Conservation (phyloP, 2,329 filamentous ascomycete species). For the Talaromyces albobiverticillius region DNA sequence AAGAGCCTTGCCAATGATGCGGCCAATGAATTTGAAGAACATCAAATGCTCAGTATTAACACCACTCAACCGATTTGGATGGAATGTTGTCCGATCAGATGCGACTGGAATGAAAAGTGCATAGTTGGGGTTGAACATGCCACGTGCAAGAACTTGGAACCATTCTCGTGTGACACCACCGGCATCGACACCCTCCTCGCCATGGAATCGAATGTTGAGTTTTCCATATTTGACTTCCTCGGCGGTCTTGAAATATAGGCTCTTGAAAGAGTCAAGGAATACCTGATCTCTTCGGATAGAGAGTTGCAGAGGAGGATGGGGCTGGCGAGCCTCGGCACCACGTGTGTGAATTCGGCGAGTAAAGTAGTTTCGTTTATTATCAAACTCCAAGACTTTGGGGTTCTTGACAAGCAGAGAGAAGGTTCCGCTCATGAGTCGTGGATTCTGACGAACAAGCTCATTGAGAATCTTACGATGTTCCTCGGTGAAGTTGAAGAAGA, state of each 20-base stretch:
- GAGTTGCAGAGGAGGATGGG: constrained; percentile 76
- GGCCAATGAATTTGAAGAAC: constrained; percentile 99
- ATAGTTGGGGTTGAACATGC: constrained; percentile 99
- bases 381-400: constrained; percentile 96
- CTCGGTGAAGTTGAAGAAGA: constrained; percentile 98
- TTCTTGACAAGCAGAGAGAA: constrained; percentile 97
- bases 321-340: constrained; percentile 65
- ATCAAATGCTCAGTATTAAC: constrained; percentile 94
- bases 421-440: constrained; percentile 97
- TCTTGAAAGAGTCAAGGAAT: constrained; percentile 97
- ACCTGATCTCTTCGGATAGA: constrained; percentile 90
- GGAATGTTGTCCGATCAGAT: constrained; percentile 96
- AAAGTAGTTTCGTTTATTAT: constrained; percentile 99
- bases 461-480: constrained; percentile 97
- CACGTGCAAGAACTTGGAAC: constrained; percentile 95
- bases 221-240: constrained; percentile 99
- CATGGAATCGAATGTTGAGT: constrained; percentile 94
- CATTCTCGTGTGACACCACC: constrained; percentile 97
- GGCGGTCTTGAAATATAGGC: constrained; percentile 92
- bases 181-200: constrained; percentile 95
- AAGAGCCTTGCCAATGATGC: constrained; percentile 95
- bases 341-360: constrained; percentile 84
- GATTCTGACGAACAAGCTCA: constrained; percentile 93
- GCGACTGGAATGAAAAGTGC: constrained; percentile 95
- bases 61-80: constrained; percentile 89